Conservation (phyloP, 169 alveolate genomes). For the Plasmodium reichenowi region DNA sequence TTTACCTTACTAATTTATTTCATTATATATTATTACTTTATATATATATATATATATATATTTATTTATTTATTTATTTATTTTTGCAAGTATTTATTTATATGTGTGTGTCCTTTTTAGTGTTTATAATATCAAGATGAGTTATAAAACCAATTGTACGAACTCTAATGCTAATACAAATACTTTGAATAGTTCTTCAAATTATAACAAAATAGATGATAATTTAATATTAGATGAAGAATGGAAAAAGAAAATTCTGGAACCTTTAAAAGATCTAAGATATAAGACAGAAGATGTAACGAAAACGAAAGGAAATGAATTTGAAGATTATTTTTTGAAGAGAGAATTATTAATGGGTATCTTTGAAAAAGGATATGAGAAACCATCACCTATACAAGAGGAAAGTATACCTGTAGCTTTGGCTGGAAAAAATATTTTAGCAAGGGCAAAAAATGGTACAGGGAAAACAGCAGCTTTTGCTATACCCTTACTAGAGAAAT, state of each 20-base stretch:
- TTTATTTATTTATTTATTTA: constrained; percentile 19
- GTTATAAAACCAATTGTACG: constrained; percentile 68
- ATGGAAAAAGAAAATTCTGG: constrained; percentile 72
- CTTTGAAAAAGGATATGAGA: constrained; percentile 98
- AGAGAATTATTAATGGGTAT: constrained; percentile 97
- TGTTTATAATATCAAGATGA: constrained; percentile 49
- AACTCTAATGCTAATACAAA: constrained; percentile 40
- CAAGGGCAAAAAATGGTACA: constrained; percentile 99
- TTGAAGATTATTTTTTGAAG: constrained; percentile 97
- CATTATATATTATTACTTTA: neutral
- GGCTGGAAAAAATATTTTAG: constrained; percentile 96
- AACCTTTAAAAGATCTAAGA: constrained; percentile 71
- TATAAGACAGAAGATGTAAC: constrained; percentile 94
- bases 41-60: constrained; percentile 27
- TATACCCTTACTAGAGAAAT: constrained; percentile 95
- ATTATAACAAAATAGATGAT: constrained; percentile 62
- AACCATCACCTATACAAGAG: constrained; percentile 99
- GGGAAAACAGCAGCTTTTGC: constrained; percentile 99
- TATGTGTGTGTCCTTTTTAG: constrained; percentile 1
- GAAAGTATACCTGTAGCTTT: constrained; percentile 98
- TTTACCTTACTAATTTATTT: neutral
- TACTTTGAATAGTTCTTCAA: constrained; percentile 68
- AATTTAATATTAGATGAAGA: constrained; percentile 73
- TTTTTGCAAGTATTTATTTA: constrained; percentile 3
- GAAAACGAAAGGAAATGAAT: constrained; percentile 98